Percentiles rank a stretch among this genome's conserved stretches.
phyloP scores from a whole-genome alignment of 2,329 filamentous ascomycete species.

The Chrysoporthe austroafricana region DNA sequence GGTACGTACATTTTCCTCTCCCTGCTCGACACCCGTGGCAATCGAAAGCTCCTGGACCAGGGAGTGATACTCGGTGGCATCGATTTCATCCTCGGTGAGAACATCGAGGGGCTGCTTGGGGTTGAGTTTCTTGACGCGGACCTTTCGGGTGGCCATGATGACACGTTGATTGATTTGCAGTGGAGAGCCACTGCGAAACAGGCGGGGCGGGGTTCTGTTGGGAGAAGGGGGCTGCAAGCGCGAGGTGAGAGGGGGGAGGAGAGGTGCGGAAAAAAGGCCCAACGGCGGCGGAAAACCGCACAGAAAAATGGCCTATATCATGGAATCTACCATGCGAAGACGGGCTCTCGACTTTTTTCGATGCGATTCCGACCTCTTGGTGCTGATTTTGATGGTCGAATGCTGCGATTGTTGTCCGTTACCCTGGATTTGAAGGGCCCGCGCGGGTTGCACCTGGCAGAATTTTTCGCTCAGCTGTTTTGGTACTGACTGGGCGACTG shows the following conservation, averaged over 20 bases:
- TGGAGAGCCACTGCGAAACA: slow-evolving; percentile 35
- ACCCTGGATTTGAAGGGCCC: slow-evolving; percentile 12
- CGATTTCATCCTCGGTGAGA: slow-evolving; percentile 88
- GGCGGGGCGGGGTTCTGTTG: slow-evolving; percentile 15
- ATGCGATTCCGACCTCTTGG: slow-evolving; percentile 56
- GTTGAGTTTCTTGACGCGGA: slow-evolving; percentile 88
- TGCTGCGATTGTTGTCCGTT: slow-evolving; percentile 57
- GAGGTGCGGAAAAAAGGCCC: slow-evolving; percentile 36
- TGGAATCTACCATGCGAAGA: slow-evolving; percentile 62
- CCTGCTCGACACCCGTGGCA: slow-evolving; percentile 95
- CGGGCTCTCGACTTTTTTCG: slow-evolving; percentile 55
- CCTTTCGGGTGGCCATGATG: slow-evolving; percentile 66
- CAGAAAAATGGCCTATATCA: slow-evolving; percentile 67
- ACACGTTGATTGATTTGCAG: slow-evolving; percentile 40
- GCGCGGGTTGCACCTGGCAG: slow-evolving; percentile 18
- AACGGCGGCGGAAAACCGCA: slow-evolving; percentile 60
- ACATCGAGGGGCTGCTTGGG: slow-evolving; percentile 87
- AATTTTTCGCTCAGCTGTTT: slow-evolving; percentile 16
- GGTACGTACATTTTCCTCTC: slow-evolving; percentile 89
- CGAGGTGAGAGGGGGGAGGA: slow-evolving; percentile 33
- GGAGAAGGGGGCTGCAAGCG: slow-evolving; percentile 29
- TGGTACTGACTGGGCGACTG: slow-evolving; percentile 8
- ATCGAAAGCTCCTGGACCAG: slow-evolving; percentile 83
- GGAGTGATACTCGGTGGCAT: slow-evolving; percentile 82
- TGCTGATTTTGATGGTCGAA: slow-evolving; percentile 59